Conservation (phyloP, 495 filamentous ascomycete species). For the Penicillium malachiteum region DNA sequence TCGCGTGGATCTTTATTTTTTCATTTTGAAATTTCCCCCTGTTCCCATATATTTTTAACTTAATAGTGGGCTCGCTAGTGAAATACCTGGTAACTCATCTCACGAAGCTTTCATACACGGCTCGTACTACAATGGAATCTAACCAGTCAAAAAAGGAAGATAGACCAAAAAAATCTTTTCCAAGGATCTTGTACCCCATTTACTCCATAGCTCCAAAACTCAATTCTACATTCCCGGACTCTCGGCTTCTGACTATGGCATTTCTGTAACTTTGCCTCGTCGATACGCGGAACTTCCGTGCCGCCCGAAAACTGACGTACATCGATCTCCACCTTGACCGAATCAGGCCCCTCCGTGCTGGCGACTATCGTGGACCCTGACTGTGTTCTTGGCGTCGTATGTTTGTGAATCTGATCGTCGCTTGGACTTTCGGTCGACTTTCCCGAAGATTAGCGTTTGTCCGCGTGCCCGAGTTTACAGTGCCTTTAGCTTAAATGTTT, state of each 20-base stretch:
- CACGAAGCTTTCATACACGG: background rate
- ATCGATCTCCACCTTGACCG: slow-evolving; percentile 1
- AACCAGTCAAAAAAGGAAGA: no score
- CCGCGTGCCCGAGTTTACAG: no score
- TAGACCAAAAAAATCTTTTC: no score
- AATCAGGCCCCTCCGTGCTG: background rate
- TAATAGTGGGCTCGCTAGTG: slow-evolving; percentile 15
- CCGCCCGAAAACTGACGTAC: slow-evolving; percentile 17
- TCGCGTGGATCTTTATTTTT: background rate
- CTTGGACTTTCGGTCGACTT: slow-evolving; percentile 1
- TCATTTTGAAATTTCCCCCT: background rate
- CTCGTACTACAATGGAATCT: background rate
- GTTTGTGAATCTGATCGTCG: slow-evolving; percentile 17
- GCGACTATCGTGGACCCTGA: slow-evolving; percentile 26
- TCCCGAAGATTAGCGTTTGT: background rate
- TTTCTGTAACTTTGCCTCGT: background rate
- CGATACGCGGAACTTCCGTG: slow-evolving; percentile 13
- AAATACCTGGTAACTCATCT: slow-evolving; percentile 1
- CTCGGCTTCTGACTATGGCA: slow-evolving; percentile 9
- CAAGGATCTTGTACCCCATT: no score
- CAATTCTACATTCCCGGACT: slow-evolving; percentile 9
- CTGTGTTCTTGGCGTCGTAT: slow-evolving; percentile 4
- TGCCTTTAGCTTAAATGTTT: background rate
- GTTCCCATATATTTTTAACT: slow-evolving; percentile 10
- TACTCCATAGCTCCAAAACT: slow-evolving; percentile 3